phyloP scores from a whole-genome alignment of 257 asterid species.

The Scutellaria minor region DNA sequence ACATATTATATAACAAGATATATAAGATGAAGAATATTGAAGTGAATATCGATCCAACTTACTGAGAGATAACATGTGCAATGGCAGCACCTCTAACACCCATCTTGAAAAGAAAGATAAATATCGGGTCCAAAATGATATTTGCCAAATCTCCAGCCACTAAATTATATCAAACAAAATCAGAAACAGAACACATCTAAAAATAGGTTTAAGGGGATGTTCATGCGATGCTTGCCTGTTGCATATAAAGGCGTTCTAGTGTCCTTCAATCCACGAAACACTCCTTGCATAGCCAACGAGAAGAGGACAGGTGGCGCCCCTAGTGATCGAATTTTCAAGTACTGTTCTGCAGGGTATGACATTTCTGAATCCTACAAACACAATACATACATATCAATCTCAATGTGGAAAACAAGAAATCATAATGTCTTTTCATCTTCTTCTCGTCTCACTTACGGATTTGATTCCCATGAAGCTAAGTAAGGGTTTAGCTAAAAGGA shows the following conservation, averaged over 20 bases:
- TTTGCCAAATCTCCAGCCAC: slow-evolving; percentile 73
- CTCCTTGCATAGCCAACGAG: slow-evolving; percentile 85
- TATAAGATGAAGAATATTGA: background rate
- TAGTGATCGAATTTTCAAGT: slow-evolving; percentile 67
- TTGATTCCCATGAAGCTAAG: slow-evolving; percentile 77
- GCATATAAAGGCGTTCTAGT: slow-evolving; percentile 78
- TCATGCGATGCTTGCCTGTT: slow-evolving; percentile 47
- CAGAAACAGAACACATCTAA: slow-evolving; percentile 12
- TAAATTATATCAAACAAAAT: slow-evolving; percentile 17
- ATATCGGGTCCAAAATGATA: slow-evolving; percentile 66
- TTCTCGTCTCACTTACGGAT: slow-evolving; percentile 44
- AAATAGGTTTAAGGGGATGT: background rate
- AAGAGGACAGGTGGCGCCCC: slow-evolving; percentile 85
- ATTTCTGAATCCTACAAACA: slow-evolving; percentile 56
- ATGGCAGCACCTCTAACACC: slow-evolving; percentile 77
- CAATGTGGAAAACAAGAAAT: background rate
- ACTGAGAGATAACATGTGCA: slow-evolving; percentile 83
- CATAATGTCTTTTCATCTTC: background rate
- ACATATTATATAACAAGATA: background rate
- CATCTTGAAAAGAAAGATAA: slow-evolving; percentile 58
- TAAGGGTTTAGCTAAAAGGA: slow-evolving; percentile 61
- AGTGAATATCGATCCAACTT: slow-evolving; percentile 32
- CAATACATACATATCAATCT: background rate
- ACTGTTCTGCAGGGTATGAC: slow-evolving; percentile 63
- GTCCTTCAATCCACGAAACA: slow-evolving; percentile 80